Conservation (phyloP, 2,329 filamentous ascomycete genomes). For the Daldinia sp. region DNA sequence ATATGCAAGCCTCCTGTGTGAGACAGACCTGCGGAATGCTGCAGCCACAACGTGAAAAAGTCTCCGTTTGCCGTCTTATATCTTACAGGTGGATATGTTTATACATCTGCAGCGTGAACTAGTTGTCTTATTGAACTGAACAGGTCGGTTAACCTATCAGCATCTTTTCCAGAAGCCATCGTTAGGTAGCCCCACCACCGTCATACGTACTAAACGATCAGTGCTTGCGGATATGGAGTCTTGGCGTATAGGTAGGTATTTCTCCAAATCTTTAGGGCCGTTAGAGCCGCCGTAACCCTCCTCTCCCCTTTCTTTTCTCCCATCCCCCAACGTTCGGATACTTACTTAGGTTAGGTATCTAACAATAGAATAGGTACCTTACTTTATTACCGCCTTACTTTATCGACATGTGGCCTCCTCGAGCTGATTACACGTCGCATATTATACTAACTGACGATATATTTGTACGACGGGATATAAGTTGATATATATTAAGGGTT, state of each 20-base stretch:
- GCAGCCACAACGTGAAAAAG: slow-evolving; percentile 26
- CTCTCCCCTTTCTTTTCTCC: neutral
- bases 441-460: neutral
- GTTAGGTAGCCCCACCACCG: slow-evolving; percentile 5
- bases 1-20: slow-evolving; percentile 21
- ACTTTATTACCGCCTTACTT: too few relatives aligned
- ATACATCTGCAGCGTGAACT: slow-evolving; percentile 13
- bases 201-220: slow-evolving; percentile 14
- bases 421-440: slow-evolving; percentile 25
- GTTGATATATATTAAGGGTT: too few relatives aligned
- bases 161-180: slow-evolving; percentile 24
- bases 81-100: slow-evolving; percentile 6
- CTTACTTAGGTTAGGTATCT: neutral
- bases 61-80: slow-evolving; percentile 17
- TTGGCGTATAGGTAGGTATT: slow-evolving; percentile 1
- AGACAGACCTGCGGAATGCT: slow-evolving; percentile 25
- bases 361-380: slow-evolving; percentile 19
- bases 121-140: slow-evolving; percentile 11
- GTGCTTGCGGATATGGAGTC: slow-evolving; percentile 14
- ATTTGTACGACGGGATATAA: neutral
- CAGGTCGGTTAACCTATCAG: slow-evolving; percentile 13
- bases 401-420: slow-evolving; percentile 29
- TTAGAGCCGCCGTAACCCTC: neutral
- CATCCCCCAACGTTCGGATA: neutral
- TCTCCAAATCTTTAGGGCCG: slow-evolving; percentile 1